Evolutionary conservation across 2,329 filamentous ascomycete genomes (phyloP), one percentile per base, ranked within the genome.

Genomic region (Colletotrichum lini): DNA sequence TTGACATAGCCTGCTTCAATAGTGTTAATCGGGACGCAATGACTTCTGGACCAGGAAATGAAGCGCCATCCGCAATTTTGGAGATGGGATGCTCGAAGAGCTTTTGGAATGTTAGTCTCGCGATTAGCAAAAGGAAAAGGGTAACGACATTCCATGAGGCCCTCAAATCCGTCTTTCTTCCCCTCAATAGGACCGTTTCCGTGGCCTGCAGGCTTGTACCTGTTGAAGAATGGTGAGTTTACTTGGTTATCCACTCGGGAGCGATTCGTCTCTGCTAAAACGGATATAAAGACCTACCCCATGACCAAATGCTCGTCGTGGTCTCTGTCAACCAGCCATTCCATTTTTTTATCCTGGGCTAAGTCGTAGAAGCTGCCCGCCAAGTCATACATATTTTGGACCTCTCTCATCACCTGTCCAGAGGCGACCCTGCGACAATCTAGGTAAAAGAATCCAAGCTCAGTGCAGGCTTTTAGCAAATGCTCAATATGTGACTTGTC

Each of bases 81-180:
- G 64, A 66, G 6, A 66, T 66, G 3, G 64, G 54, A 45, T 66
- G 64, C 26, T 66, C 64, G 45, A 66, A 66, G 12, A 66, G 53
- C 64, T 65, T 2, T 15, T 0, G 10, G 1, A 15, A 30, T 65
- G 15, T 60, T 35, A 0, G 3, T 50, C n/a, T 35, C 15, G 18
- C 44, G 6, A 4, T 4, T 8, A 35, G 8, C 5, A 30, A 49
- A 35, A 12, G 21, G 13, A 49, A 18, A 35, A 12, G 5, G 23
- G 30, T 8, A 21, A n/a, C 13, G 5, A 54, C 58, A n/a, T 47
- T 52, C 64, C 64, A 66, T 66, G 2, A 66, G 40, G 2, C 64
- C 64, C 21, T 66, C 64, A 44, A 66, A 66, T 2, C 64, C 64
- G 35, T 66, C 64, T 10, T 66, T 52, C 56, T 66, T 66, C 2